Base-by-base conservation (phyloP, 139 green algal genomes). In the Volvox reticuliferus region DNA sequence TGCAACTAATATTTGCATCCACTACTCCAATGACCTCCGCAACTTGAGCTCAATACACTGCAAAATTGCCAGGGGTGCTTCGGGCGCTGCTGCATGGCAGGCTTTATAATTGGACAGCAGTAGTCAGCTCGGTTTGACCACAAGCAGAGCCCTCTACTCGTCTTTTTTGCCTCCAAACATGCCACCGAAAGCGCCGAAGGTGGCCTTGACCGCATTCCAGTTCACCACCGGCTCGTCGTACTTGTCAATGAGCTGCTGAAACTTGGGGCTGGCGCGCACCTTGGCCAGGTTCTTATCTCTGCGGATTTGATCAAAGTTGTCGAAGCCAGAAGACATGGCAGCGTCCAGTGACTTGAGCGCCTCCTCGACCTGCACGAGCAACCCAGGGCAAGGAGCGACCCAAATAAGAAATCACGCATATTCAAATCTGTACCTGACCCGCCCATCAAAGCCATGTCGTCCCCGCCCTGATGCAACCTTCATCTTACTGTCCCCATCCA, bases 171-270 rank as follows among this genome's bases (percentile, higher is more conserved):
- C 62, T 62, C 79, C 79, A 44, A 95, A 95, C 73, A 92, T 76
- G 69, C 44, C 37, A 26, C 83, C 83, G 36, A 95, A 95, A 67
- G 89, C 86, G 32, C 95, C 95, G 62, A 98, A 90, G 22, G 93
- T 94, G 80, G 75, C 79, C 92, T 96, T 96, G 68, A 99, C 88
- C 18, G 98, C 97, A 18, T 91, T 91, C 91, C 96, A 96, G 91
- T 99, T 99, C 91, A 99, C 96, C 68, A 99, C 94, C 30, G 97
- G 97, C 95, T 99, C 97, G 79, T 99, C 98, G 87, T 98, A 99
- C 90, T 94, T 94, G 92, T 99, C 94, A 50, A 99, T 93, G 28
- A 97, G 32, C 21, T 73, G 19, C 68, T 92, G 93, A 91, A 99
- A 99, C 71, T 95, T 95, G 76, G 95, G 92, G 75, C 77, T 93